These are phyloP conservation scores for Pichia cabralensis DNA, from an alignment of 805 yeast species.

Conservation along the genomic window DNA sequence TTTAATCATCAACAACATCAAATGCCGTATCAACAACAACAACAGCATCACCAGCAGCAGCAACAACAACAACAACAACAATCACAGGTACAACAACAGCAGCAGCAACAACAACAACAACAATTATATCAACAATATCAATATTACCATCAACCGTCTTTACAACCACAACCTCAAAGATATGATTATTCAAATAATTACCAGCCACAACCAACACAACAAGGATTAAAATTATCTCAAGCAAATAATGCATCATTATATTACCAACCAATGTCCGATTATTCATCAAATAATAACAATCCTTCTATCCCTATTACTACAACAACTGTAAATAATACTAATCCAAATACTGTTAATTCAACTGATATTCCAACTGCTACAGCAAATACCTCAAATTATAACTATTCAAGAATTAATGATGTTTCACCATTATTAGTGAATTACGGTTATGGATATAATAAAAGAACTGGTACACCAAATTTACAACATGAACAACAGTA, in stretches of 20 bases:
- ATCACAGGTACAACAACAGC: constrained; percentile 6
- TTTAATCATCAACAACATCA: not conserved
- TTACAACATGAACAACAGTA: too few relatives aligned
- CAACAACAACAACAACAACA: constrained; percentile 6
- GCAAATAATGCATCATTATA: not conserved
- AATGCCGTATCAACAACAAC: not conserved
- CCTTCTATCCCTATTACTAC: too few relatives aligned
- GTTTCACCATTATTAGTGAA: too few relatives aligned
- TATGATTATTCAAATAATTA: not conserved
- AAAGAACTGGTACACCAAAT: too few relatives aligned
- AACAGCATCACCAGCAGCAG: not conserved
- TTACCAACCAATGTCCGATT: too few relatives aligned
- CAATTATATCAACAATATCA: constrained; percentile 10
- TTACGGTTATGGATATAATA: too few relatives aligned
- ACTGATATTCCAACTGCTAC: not conserved
- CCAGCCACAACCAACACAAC: constrained; percentile 1
- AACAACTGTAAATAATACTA: too few relatives aligned
- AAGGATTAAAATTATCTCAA: not conserved
- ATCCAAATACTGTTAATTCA: not conserved
- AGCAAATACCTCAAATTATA: not conserved
- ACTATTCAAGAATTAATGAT: too few relatives aligned
- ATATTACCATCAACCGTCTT: constrained; percentile 10
- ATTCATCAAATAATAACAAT: not conserved
- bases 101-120: not conserved
- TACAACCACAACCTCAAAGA: not conserved